These are phyloP conservation scores for Cruciata laevipes DNA, from an alignment of 257 asterid species.

Conservation along the genomic window DNA sequence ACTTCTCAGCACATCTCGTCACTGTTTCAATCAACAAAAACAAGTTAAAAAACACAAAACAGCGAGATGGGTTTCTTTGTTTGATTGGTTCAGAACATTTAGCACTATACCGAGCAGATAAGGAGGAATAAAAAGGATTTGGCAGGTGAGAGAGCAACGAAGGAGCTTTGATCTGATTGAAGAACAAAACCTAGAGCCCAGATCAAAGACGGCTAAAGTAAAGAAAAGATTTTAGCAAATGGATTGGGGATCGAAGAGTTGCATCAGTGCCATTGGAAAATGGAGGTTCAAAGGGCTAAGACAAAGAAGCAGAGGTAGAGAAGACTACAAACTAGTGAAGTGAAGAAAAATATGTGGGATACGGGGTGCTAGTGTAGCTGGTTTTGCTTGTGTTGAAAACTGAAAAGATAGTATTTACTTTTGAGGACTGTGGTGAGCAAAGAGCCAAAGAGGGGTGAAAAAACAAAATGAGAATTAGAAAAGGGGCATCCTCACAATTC, in stretches of 20 bases:
- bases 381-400: conserved; percentile 9
- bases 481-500: no score
- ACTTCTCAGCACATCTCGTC: conserved; percentile 22
- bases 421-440: no score
- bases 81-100: conserved; percentile 22
- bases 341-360: conserved; percentile 9
- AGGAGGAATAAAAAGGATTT: conserved; percentile 20
- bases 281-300: conserved; percentile 14
- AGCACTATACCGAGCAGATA: conserved; percentile 19
- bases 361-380: conserved; percentile 13
- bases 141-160: conserved; percentile 13
- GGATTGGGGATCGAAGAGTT: conserved; percentile 34
- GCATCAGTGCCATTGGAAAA: conserved; percentile 19
- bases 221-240: conserved; percentile 20
- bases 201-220: conserved; percentile 27
- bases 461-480: no score
- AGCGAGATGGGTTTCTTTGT: conserved; percentile 25
- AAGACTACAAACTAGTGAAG: conserved; percentile 24
- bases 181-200: conserved; percentile 22
- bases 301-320: conserved; percentile 34
- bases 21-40: conserved; percentile 21
- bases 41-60: conserved; percentile 15
- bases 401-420: no score
- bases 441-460: no score
- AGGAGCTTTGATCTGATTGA: conserved; percentile 28